Percentiles rank a stretch among this genome's conserved stretches.
Evolutionary conservation across 169 alveolate species (phyloP).

Genomic region (Cryptosporidium viatorum): DNA sequence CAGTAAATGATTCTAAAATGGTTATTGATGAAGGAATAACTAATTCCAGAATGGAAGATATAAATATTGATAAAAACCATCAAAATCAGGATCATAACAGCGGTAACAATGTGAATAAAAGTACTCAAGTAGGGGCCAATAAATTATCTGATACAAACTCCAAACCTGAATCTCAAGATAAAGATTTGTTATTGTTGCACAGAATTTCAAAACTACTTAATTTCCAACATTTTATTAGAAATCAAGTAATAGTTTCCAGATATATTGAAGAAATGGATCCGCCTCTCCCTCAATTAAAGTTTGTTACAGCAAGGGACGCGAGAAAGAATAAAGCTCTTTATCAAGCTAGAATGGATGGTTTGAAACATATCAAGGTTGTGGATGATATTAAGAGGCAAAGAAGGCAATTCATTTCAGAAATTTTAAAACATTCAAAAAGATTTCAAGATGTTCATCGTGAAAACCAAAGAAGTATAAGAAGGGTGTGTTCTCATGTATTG

Average conservation of each 20-base stretch:
- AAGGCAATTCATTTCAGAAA: conserved; percentile 65
- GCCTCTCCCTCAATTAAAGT: conserved; percentile 42
- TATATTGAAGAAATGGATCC: conserved; percentile 70
- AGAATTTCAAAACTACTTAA: conserved; percentile 30
- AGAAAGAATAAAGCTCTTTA: conserved; percentile 64
- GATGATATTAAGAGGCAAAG: conserved; percentile 66
- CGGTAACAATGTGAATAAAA: not conserved
- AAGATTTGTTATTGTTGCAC: not conserved
- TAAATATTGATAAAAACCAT: not conserved
- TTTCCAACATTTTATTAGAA: conserved; percentile 63
- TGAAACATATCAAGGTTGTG: conserved; percentile 20
- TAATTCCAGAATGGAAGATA: not conserved
- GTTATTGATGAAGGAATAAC: not conserved
- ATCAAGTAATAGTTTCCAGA: conserved; percentile 68
- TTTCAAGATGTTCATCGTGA: conserved; percentile 62
- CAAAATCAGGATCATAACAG: not conserved
- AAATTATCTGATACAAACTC: not conserved
- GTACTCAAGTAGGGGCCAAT: not conserved
- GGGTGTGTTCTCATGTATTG: conserved; percentile 60
- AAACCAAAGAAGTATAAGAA: conserved; percentile 58
- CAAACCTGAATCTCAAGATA: not conserved
- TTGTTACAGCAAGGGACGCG: conserved; percentile 71
- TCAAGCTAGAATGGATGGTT: conserved; percentile 75
- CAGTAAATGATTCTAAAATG: not conserved
- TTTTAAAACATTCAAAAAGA: conserved; percentile 51